Evolutionary conservation across 139 green algal genomes (phyloP), one percentile per base, ranked within the genome.

Genomic region (Volvox reticuliferus): DNA sequence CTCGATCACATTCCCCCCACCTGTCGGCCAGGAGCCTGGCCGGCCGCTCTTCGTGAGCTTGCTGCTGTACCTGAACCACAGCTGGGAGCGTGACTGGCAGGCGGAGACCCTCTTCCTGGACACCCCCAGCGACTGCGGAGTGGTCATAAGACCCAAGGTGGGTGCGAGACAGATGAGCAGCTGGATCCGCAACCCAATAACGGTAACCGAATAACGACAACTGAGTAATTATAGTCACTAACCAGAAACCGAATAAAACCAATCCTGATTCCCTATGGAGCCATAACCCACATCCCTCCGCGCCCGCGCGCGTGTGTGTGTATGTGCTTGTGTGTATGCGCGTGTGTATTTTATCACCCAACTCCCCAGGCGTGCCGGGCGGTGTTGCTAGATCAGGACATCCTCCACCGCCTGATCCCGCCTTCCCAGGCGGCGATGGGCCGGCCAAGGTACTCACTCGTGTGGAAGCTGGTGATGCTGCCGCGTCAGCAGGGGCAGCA

Each of bases 51-150:
- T 99, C 30, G 95, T 97, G 32, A 97, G 93, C 69, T 92, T 99
- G 88, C 89, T 99, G 85, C 82, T 98, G 55, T 99, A 99, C 92
- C 94, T 99, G 19, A 95, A 98, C 91, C 75, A 76, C 19, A 35
- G 87, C 63, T 99, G 97, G 97, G 87, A 88, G 18, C 91, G 92
- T 0, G 93, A 96, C 6, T 96, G 95, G 92, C 94, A 96, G 82
- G 97, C 94, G 22, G 97, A 99, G 80, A 99, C 97, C 14, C 96
- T 98, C 13, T 97, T 98, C 87, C 93, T 99, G 37, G 97, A 99
- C 73, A 84, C 30, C 32, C 75, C 61, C 91, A 97, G 87, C 30
- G 95, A 96, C 79, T 94, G 92, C 28, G 92, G 92, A 30, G 37
- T 94, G 81, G 37, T 94, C 14, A 87, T 94, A 24, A 77, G 90